Evolutionary conservation across 2,329 filamentous ascomycete species (phyloP).

Genomic region (Neonectria hederae): DNA sequence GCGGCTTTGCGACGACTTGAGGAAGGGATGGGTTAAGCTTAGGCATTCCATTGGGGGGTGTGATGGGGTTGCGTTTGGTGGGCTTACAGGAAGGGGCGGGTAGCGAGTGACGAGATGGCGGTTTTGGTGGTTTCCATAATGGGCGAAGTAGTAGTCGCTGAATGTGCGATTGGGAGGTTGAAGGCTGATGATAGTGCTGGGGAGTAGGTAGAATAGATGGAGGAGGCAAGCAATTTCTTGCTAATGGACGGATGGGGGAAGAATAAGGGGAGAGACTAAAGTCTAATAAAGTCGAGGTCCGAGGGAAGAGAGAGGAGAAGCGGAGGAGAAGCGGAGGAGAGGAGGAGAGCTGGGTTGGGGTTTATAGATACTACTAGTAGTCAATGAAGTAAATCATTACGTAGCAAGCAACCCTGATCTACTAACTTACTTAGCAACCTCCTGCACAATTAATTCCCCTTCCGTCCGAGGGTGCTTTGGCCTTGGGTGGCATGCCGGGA

Average conservation of each 20-base stretch:
- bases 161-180: not conserved
- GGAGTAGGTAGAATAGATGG: not conserved
- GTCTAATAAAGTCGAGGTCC: not conserved
- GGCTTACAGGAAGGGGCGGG: conserved; percentile 38
- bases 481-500: not conserved
- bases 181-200: not conserved
- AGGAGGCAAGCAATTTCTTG: not conserved
- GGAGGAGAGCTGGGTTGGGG: conserved; percentile 4
- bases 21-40: not conserved
- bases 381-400: not conserved
- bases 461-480: conserved; percentile 6
- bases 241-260: not conserved
- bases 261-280: not conserved
- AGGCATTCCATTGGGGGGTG: not conserved
- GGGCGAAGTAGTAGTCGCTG: not conserved
- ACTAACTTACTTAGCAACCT: too few relatives aligned
- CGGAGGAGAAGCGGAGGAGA: not conserved
- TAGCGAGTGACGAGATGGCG: conserved; percentile 24
- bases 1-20: conserved; percentile 51
- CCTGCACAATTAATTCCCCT: not conserved
- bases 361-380: not conserved
- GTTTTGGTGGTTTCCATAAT: conserved; percentile 27
- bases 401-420: not conserved
- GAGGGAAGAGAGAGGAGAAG: not conserved
- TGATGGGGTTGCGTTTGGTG: not conserved